Base-by-base conservation (phyloP, 768 basidiomycete genomes). In the Strobilomyces confusus region DNA sequence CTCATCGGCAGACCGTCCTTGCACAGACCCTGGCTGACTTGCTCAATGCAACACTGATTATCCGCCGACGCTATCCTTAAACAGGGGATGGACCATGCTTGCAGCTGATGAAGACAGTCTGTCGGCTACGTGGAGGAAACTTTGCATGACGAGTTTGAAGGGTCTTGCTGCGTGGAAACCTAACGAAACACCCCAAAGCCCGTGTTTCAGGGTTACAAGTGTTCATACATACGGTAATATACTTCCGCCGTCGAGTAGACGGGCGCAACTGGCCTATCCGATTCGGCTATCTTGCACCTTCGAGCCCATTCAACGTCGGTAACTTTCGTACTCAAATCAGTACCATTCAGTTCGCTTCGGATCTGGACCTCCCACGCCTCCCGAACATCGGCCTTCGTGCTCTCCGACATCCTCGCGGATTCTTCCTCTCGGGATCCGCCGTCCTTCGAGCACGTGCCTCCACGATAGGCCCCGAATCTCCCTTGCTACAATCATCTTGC, bases 361-460 rank as follows among this genome's bases (percentile, higher is more conserved):
- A 34, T 12, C n/a, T 13, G 8, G 30, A 47, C 32, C 15, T 53
- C 52, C 14, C 45, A 53, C 52, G 33, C 20, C 1, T 25, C 12
- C 40, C 52, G 52, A 53, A 19, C 40, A 48, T 43, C 52, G 52
- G 40, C 32, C 52, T 42, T 42, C 33, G 19, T 11, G 23, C 7
- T 33, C 4, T 41, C 52, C 52, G 52, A 26, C 4, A 13, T 52
- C 23, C 23, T 34, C 52, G 52, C 38, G 17, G 20, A 23, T 19
- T 33, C 38, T 41, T 52, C 44, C 51, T 40, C 22, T 45, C 51
- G 20, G 36, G 51, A 52, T 52, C 38, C 45, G 22, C 51, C 44
- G 29, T 11, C 13, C 30, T 40, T 46, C 36, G 37, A 32, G 29
- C 29, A 23, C 51, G 22, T 42, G 13, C 13, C 41, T 14, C 15